Base-by-base conservation (phyloP, 2,329 filamentous ascomycete species). In the Corinectria fuckeliana region DNA sequence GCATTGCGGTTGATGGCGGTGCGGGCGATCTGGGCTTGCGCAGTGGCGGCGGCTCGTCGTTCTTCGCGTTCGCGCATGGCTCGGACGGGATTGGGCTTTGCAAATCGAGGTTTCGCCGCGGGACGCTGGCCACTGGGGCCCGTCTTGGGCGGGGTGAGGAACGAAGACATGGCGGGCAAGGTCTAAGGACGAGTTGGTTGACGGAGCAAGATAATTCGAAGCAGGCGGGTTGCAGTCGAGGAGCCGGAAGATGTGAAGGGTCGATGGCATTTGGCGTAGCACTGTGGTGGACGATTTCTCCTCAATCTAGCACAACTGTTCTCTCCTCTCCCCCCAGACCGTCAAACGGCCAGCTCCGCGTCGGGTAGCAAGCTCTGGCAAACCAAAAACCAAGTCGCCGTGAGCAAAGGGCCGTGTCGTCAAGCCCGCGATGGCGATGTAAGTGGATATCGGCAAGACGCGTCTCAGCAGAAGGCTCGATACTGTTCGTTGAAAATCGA, bases 21-120 rank as follows among this genome's bases (percentile, higher is more conserved):
- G 14, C 70, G 65, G 13, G 69, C 61, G 23, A 61, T 72, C 26
- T 69, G 61, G 10, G 71, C 68, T 4, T 71, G 64, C 5, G 71
- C 69, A 5, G 69, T 67, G 25, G 70, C 71, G 3, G 76, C 76
- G 60, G 77, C 75, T 50, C 78, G 78, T 16, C 78, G 77, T 69
- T 81, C 80, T 64, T 81, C 78, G 36, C 80, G 80, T 66, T 85
- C 82, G 51, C 82, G 79, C 71, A 85, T 80, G 45, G 82, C 82
- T 54, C 82, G 80, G 60, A 80, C 76, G 18, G 80, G 76, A 54
- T 82, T 83, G n/a, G 81, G 71, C 41, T 79, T 71, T 62, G 75
- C 74, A 57, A 79, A 81, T 61, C 74, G 77, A 30, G 75, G 80
- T 75, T 74, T 78, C 60, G 68, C 72, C 42, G 51, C 18, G 65